Conservation (phyloP, 352 stramenopile species). For the Pythium aristosporum region DNA sequence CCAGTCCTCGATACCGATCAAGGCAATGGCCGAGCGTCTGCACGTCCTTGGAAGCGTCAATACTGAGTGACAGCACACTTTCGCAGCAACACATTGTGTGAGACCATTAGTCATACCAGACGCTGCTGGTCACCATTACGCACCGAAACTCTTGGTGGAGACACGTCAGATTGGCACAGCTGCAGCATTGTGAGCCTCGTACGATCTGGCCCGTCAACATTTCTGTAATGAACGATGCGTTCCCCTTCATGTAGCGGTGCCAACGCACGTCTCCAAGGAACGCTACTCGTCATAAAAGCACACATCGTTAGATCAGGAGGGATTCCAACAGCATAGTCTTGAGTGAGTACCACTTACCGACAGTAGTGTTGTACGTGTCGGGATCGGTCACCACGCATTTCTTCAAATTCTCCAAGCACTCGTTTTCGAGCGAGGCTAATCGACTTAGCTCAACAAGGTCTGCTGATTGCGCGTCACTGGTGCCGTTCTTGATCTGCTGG, state of each 20-base stretch:
- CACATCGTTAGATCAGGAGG: no score
- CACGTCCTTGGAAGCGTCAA: constrained; percentile 35
- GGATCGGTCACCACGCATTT: constrained; percentile 37
- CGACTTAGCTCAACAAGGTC: constrained; percentile 18
- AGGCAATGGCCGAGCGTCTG: constrained; percentile 60
- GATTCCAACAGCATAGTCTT: no score
- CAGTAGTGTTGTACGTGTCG: constrained; percentile 53
- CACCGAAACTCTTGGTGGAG: constrained; percentile 65
- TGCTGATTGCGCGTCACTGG: neutral
- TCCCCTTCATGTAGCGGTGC: constrained; percentile 53
- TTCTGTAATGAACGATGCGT: constrained; percentile 66
- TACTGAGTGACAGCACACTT: constrained; percentile 63
- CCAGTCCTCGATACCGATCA: constrained; percentile 45
- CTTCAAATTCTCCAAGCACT: constrained; percentile 29
- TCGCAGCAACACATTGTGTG: neutral
- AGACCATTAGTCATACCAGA: neutral
- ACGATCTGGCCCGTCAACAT: constrained; percentile 76
- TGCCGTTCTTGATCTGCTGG: neutral
- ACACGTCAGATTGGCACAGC: constrained; percentile 69
- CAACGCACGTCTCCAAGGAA: constrained; percentile 61
- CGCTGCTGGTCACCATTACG: neutral
- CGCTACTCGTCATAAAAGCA: constrained; percentile 24
- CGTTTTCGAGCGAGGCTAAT: constrained; percentile 29
- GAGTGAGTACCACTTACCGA: constrained; percentile 40
- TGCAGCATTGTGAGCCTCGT: constrained; percentile 73